phyloP scores from a whole-genome alignment of 1,284 basidiomycete genomes.

The Ceratobasidium theobromae region DNA sequence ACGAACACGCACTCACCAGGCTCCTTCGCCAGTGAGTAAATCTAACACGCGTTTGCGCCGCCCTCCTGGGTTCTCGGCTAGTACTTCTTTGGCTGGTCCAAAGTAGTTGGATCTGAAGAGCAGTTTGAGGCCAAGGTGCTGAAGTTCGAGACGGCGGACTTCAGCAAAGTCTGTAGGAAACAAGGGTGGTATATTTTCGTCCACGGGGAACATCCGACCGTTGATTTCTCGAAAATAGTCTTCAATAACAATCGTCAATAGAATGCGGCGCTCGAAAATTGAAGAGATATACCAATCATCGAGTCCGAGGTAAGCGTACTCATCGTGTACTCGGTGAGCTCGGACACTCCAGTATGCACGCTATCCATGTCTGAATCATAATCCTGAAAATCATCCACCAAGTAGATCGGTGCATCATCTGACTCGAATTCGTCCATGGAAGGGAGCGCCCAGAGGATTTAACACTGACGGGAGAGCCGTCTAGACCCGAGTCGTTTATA shows the following conservation, averaged over 20 bases:
- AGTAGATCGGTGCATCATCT: not conserved
- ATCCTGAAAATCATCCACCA: constrained; percentile 13
- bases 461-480: no score
- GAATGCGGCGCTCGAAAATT: not conserved
- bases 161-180: constrained; percentile 10
- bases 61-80: constrained; percentile 5
- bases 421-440: no score
- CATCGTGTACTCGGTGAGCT: constrained; percentile 19
- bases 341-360: not conserved
- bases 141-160: constrained; percentile 1
- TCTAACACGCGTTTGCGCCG: constrained; percentile 18
- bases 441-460: no score
- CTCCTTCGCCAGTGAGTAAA: constrained; percentile 15
- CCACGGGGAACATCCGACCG: constrained; percentile 17
- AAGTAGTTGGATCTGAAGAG: constrained; percentile 9
- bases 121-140: not conserved
- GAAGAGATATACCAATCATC: not conserved
- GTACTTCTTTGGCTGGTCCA: constrained; percentile 1
- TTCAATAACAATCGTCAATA: not conserved
- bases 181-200: constrained; percentile 13
- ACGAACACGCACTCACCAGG: not conserved
- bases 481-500: no score
- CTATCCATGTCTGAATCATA: constrained; percentile 11
- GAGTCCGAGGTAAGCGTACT: constrained; percentile 3
- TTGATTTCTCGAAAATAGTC: constrained; percentile 22